Evolutionary conservation across 1,284 basidiomycete genomes (phyloP), one percentile per base, ranked within the genome.

Genomic region (Coniferiporia weirii): DNA sequence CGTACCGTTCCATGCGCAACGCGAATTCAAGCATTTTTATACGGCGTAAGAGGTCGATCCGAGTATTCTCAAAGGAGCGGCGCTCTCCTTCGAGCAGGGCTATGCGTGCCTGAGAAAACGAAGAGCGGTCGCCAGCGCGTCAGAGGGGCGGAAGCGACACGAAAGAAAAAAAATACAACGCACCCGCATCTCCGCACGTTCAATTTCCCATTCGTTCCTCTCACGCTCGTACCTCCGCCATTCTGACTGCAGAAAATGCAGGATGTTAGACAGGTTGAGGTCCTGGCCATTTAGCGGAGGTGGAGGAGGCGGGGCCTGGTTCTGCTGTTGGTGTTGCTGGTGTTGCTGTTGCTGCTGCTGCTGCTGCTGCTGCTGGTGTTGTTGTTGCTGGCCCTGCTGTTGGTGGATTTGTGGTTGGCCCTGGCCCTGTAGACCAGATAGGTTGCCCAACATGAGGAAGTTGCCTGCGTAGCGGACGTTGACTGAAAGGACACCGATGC

Each of bases 11-110:
- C 77, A 96, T 89, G 52, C 94, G 85, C 57, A 96, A 78, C 44
- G 93, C 93, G 72, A 93, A 98, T 75, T 99, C 97, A 56, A 99
- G 85, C 96, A 99, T 98, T 83, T 97, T 98, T 67, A 98, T 97
- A 59, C 96, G 86, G 59, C 95, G 84, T 82, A 96, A 88, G 49
- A 98, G 81, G 73, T 98, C 96, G 56, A 96, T 85, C 74, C 98
- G 95, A 64, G 97, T 86, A 72, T 98, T 98, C 74, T 99, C 96
- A 66, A 95, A 95, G 2, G 94, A 96, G 61, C 95, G 81, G 57
- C 95, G 86, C 73, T 98, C 95, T 53, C 96, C 96, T 72, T 99
- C 96, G 57, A 99, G 84, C 55, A 98, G 80, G n/a, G 96, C 96
- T 66, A 99, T 98, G 54, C 96, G 86, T 57, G 95, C 95, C 90